A percentile compares a stretch with the other conserved stretches of the same genome.
phyloP scores from a whole-genome alignment of 1,139 yeast genomes.

The Yamadazyma atmosphaerica region DNA sequence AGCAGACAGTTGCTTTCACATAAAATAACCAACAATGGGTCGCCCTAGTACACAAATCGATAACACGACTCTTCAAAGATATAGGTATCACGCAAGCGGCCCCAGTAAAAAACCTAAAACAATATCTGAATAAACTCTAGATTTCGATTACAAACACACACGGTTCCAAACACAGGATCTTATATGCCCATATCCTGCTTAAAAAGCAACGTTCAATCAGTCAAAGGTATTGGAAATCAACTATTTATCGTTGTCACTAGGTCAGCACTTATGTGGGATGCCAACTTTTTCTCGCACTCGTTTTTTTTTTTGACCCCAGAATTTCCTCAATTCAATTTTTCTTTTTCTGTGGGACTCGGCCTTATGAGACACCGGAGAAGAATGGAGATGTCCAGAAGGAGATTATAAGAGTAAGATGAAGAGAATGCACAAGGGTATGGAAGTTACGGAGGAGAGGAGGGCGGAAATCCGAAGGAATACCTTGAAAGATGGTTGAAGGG shows the following conservation, averaged over 20 bases:
- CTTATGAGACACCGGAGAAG: not conserved
- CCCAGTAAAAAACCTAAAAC: no score
- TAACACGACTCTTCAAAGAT: no score
- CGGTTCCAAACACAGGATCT: not conserved
- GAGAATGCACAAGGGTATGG: not conserved
- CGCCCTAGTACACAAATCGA: no score
- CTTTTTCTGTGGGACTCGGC: constrained; percentile 1
- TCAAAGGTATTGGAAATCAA: not conserved
- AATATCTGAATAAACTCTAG: no score
- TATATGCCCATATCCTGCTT: not conserved
- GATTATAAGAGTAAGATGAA: not conserved
- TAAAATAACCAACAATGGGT: no score
- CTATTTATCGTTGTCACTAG: no score
- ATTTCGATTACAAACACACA: not conserved
- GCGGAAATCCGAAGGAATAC: not conserved
- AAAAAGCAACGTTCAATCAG: not conserved
- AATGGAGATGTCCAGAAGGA: not conserved
- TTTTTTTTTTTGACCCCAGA: constrained; percentile 2
- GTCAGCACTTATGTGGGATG: not conserved
- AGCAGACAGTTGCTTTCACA: not conserved
- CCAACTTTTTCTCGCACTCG: not conserved
- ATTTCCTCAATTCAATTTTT: not conserved
- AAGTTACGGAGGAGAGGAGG: not conserved
- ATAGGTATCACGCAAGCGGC: no score
- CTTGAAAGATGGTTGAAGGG: not conserved